Evolutionary conservation across 129 eudicot species (phyloP).

Genomic region (Logfia minima): DNA sequence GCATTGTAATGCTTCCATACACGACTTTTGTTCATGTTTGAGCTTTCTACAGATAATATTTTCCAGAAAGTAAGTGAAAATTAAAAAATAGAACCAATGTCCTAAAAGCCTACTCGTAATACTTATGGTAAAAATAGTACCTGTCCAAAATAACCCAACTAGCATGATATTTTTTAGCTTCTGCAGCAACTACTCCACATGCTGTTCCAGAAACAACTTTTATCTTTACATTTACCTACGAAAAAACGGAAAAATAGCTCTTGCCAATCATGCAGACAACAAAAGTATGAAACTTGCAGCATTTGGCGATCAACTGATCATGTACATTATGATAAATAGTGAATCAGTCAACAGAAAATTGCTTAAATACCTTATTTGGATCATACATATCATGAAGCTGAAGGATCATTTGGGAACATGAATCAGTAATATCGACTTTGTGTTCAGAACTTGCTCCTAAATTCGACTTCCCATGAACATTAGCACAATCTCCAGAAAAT

Average conservation of each 20-base stretch:
- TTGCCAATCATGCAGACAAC: background rate
- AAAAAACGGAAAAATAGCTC: constrained; percentile 16
- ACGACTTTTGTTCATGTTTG: constrained; percentile 73
- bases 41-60: constrained; percentile 61
- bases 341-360: too few species aligned
- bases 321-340: background rate
- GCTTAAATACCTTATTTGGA: constrained; percentile 62
- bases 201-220: constrained; percentile 68
- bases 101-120: background rate
- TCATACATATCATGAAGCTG: constrained; percentile 90
- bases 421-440: constrained; percentile 60
- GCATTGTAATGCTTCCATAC: constrained; percentile 96
- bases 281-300: background rate
- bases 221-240: constrained; percentile 87
- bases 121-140: constrained; percentile 38
- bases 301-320: background rate
- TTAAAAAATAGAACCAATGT: background rate
- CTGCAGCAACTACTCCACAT: constrained; percentile 82
- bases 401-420: constrained; percentile 96
- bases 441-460: constrained; percentile 41
- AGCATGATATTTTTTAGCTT: constrained; percentile 75
- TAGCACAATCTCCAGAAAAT: constrained; percentile 93
- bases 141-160: constrained; percentile 94
- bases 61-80: background rate
- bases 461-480: constrained; percentile 55